phyloP scores from a whole-genome alignment of 169 alveolate genomes.

The Plasmodium chabaudi region DNA sequence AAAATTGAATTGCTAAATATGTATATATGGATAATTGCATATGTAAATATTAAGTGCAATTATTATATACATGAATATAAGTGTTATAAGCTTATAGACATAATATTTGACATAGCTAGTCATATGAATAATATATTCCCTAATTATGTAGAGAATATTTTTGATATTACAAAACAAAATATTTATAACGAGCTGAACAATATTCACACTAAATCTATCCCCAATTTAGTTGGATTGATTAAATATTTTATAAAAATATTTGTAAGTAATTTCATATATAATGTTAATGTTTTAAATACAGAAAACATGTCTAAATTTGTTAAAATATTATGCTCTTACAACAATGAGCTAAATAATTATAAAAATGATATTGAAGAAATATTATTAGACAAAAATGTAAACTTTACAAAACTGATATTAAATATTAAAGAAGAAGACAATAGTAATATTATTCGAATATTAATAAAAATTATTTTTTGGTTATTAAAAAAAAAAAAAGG shows the following conservation, averaged over 20 bases:
- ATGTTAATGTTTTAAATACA: conserved; percentile 20
- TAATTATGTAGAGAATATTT: background rate
- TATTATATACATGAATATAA: conserved; percentile 37
- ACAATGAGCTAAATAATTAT: conserved; percentile 51
- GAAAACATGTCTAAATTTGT: conserved; percentile 48
- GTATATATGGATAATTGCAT: conserved; percentile 43
- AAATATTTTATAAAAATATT: conserved; percentile 14
- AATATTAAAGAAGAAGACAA: conserved; percentile 74
- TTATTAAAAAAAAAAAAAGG: conserved; percentile 46
- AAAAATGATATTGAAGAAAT: conserved; percentile 60
- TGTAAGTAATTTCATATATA: conserved; percentile 29
- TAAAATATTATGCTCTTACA: conserved; percentile 38
- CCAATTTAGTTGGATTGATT: conserved; percentile 8
- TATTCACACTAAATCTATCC: background rate
- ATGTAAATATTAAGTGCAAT: conserved; percentile 9
- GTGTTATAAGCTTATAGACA: conserved; percentile 9
- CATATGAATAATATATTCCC: conserved; percentile 21
- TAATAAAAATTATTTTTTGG: conserved; percentile 74
- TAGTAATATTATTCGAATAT: conserved; percentile 28
- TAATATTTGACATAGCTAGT: conserved; percentile 23
- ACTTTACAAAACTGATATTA: conserved; percentile 48
- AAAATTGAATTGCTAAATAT: conserved; percentile 18
- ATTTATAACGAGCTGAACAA: background rate
- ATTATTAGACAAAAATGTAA: conserved; percentile 23
- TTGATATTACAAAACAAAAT: background rate